phyloP scores from a whole-genome alignment of 202 grass and related monocot species.

The Cymbopogon flexuosus region DNA sequence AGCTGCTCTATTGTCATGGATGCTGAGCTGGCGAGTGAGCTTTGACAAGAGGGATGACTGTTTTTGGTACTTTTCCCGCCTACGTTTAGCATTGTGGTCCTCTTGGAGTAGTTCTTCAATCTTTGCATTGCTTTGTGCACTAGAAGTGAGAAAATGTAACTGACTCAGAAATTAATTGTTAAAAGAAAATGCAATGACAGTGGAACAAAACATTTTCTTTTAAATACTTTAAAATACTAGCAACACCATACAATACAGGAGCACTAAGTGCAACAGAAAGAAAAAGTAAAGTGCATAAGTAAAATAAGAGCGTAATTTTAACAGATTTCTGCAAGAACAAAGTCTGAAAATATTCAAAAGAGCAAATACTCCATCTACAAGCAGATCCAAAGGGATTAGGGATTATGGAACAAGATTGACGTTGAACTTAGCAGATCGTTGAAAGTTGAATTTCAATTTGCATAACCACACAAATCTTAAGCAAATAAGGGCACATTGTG shows the following conservation, averaged over 20 bases:
- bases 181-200: not conserved
- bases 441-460: not conserved
- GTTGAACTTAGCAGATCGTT: not conserved
- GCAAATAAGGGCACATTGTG: not conserved
- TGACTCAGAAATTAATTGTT: slow-evolving; percentile 9
- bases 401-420: not conserved
- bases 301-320: not conserved
- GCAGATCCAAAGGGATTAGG: not conserved
- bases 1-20: slow-evolving; percentile 86
- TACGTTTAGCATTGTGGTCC: slow-evolving; percentile 81
- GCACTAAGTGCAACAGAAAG: not conserved
- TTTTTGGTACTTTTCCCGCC: slow-evolving; percentile 71
- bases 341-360: not conserved
- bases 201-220: not conserved
- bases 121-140: slow-evolving; percentile 74
- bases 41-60: slow-evolving; percentile 92
- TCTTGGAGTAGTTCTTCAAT: slow-evolving; percentile 96
- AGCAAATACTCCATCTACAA: not conserved
- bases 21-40: slow-evolving; percentile 86
- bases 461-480: not conserved
- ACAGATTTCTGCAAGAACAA: slow-evolving; percentile 1
- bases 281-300: not conserved
- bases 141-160: slow-evolving; percentile 25
- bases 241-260: not conserved
- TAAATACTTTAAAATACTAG: not conserved